Evolutionary conservation across 2,329 filamentous ascomycete species (phyloP).

Genomic region (Fusarium kyushuense): DNA sequence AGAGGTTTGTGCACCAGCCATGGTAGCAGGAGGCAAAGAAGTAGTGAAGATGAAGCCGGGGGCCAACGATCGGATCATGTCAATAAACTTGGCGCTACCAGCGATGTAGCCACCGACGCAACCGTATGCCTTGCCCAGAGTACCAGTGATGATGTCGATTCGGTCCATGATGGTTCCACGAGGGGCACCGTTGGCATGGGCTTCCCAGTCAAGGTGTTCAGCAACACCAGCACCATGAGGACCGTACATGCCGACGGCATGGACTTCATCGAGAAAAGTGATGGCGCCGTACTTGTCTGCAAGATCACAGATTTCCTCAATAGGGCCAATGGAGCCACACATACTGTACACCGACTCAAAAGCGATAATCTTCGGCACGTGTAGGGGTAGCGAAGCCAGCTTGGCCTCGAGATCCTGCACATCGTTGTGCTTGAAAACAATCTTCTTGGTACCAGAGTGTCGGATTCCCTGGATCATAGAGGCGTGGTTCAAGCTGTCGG

Average conservation of each 20-base stretch:
- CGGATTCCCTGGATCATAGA: conserved; percentile 99
- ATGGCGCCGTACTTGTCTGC: conserved; percentile 98
- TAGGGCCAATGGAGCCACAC: conserved; percentile 97
- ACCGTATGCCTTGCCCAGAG: conserved; percentile 96
- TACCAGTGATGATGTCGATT: conserved; percentile 97
- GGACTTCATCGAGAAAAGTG: conserved; percentile 98
- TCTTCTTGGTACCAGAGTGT: conserved; percentile 95
- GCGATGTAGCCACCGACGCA: conserved; percentile 99
- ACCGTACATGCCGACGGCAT: conserved; percentile 99
- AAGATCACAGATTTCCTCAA: conserved; percentile 94
- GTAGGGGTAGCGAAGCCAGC: conserved; percentile 84
- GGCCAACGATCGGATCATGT: conserved; percentile 92
- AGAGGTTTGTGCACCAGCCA: conserved; percentile 91
- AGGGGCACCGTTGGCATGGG: conserved; percentile 79
- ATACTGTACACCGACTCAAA: conserved; percentile 99
- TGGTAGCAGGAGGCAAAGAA: conserved; percentile 92
- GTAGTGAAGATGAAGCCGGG: conserved; percentile 99
- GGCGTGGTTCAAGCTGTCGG: conserved; percentile 95
- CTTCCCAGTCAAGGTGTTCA: conserved; percentile 95
- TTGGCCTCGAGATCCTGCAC: conserved; percentile 93
- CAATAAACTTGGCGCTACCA: conserved; percentile 85
- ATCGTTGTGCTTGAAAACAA: conserved; percentile 99
- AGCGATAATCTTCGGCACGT: conserved; percentile 96
- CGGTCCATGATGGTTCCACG: conserved; percentile 92
- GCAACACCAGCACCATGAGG: conserved; percentile 95